Evolutionary conservation across 495 filamentous ascomycete genomes (phyloP).

Genomic region (Tricharina praecox): DNA sequence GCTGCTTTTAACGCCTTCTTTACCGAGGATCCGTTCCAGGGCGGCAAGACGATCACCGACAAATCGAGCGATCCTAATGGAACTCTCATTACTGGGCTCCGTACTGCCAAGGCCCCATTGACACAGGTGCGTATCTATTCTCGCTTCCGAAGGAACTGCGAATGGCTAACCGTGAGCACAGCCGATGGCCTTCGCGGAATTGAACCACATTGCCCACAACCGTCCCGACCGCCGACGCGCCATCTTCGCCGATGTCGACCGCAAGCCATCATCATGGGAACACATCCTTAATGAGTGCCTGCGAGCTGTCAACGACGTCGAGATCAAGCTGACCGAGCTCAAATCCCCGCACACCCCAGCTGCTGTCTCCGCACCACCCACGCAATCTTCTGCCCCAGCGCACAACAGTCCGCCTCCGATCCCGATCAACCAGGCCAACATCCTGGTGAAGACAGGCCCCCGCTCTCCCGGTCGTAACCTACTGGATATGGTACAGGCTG

Average conservation of each 20-base stretch:
- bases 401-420: conserved; percentile 12
- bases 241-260: conserved; percentile 81
- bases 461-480: conserved; percentile 11
- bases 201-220: conserved; percentile 57
- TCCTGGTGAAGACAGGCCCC: conserved; percentile 6
- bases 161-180: conserved; percentile 24
- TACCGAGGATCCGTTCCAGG: conserved; percentile 62
- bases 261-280: conserved; percentile 60
- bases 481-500: conserved; percentile 19
- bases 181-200: conserved; percentile 81
- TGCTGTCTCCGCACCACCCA: neutral
- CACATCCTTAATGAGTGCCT: conserved; percentile 56
- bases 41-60: conserved; percentile 61
- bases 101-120: conserved; percentile 46
- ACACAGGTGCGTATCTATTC: conserved; percentile 34
- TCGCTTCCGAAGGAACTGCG: neutral
- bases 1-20: conserved; percentile 61
- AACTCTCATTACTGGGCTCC: conserved; percentile 68
- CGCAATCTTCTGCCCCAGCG: neutral
- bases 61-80: conserved; percentile 85
- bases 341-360: neutral
- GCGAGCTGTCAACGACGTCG: conserved; percentile 46
- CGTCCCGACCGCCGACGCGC: conserved; percentile 55
- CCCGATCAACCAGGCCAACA: conserved; percentile 8
- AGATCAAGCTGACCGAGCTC: conserved; percentile 40